A percentile compares a stretch with the other conserved stretches of the same genome.
Evolutionary conservation across 768 basidiomycete genomes (phyloP).

Genomic region (Lactarius vividus): DNA sequence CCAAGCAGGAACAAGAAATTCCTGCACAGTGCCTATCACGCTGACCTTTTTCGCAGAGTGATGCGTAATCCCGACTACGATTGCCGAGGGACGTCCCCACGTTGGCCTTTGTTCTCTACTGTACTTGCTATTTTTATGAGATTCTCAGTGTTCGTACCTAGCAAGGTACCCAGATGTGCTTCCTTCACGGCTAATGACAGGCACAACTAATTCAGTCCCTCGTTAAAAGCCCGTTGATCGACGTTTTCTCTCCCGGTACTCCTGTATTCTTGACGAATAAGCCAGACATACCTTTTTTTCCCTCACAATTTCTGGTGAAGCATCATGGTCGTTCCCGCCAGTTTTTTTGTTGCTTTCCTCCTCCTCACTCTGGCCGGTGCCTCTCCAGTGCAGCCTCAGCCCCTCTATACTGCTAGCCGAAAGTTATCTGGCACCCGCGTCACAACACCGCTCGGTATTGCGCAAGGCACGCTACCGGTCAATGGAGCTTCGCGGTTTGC

Average conservation of each 20-base stretch:
- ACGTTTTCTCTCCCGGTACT: not conserved
- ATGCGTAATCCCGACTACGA: not conserved
- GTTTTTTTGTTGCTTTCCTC: constrained; percentile 37
- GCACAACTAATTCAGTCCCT: not conserved
- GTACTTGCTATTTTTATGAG: not conserved
- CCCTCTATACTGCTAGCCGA: constrained; percentile 44
- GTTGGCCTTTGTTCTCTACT: not conserved
- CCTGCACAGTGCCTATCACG: not conserved
- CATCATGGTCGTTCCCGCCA: constrained; percentile 39
- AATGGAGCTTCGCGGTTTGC: constrained; percentile 54
- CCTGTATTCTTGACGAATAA: not conserved
- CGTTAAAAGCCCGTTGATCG: constrained; percentile 9
- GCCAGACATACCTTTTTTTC: constrained; percentile 3
- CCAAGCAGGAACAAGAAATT: constrained; percentile 5
- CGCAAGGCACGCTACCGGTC: constrained; percentile 49
- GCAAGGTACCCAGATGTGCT: not conserved
- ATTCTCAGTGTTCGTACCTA: not conserved
- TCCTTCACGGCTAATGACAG: not conserved
- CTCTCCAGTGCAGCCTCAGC: constrained; percentile 35
- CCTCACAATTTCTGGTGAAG: constrained; percentile 14
- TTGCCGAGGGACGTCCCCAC: not conserved
- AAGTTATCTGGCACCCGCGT: constrained; percentile 34
- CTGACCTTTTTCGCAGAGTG: not conserved
- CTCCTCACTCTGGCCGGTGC: constrained; percentile 35
- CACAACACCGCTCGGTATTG: constrained; percentile 54